These are phyloP conservation scores for Fusarium xyrophilum DNA, from an alignment of 2,329 filamentous ascomycete genomes.

Conservation along the genomic window DNA sequence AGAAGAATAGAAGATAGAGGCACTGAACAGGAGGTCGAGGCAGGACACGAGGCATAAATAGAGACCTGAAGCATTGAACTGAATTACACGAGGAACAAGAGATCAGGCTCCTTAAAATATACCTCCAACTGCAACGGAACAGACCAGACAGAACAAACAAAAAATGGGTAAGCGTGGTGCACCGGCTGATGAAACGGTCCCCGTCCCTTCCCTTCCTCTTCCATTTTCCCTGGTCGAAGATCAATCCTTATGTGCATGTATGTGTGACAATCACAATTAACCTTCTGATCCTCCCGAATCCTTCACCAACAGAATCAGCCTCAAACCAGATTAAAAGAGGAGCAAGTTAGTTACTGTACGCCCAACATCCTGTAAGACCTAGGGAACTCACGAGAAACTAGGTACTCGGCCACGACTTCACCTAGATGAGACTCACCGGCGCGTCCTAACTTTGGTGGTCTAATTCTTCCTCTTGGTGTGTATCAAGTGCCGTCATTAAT, in stretches of 20 bases:
- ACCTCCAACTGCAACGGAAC: background rate
- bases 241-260: conserved; percentile 7
- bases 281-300: conserved; percentile 4
- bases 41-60: conserved; percentile 3
- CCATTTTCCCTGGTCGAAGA: conserved; percentile 3
- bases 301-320: background rate
- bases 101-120: conserved; percentile 12
- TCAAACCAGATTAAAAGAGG: background rate
- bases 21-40: background rate
- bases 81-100: conserved; percentile 1
- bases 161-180: conserved; percentile 16
- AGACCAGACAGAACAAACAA: conserved; percentile 8
- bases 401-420: background rate
- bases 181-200: conserved; percentile 20
- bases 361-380: background rate
- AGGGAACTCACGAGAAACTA: background rate
- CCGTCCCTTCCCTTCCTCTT: background rate
- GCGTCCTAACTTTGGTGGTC: background rate
- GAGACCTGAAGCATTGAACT: background rate
- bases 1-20: background rate
- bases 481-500: conserved; percentile 3
- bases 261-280: conserved; percentile 21
- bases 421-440: conserved; percentile 9
- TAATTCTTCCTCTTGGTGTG: conserved; percentile 2
- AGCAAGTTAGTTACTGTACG: background rate